Evolutionary conservation across 2,329 filamentous ascomycete genomes (phyloP).

Genomic region (Clonostachys sp.): DNA sequence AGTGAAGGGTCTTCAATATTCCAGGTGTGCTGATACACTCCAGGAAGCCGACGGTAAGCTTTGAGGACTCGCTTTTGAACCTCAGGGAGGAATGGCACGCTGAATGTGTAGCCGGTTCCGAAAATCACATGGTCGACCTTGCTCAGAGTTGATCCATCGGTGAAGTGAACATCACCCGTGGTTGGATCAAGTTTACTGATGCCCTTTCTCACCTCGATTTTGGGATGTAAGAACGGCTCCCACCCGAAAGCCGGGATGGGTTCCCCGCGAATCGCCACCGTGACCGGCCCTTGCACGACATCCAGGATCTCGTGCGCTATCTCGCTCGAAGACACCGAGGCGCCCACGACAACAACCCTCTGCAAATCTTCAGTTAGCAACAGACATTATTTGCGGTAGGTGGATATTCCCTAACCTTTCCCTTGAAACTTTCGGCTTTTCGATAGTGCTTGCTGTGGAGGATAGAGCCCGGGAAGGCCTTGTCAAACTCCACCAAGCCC

Average conservation of each 20-base stretch:
- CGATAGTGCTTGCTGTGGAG: slow-evolving; percentile 51
- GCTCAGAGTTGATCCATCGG: not conserved
- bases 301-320: slow-evolving; percentile 48
- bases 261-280: slow-evolving; percentile 41
- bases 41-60: not conserved
- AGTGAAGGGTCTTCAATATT: not conserved
- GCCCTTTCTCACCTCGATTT: not conserved
- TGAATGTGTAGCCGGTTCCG: slow-evolving; percentile 2
- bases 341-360: slow-evolving; percentile 58
- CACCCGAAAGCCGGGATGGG: slow-evolving; percentile 19
- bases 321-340: slow-evolving; percentile 60
- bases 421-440: slow-evolving; percentile 33
- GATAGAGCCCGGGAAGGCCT: slow-evolving; percentile 39
- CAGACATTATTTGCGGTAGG: not conserved
- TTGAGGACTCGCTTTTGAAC: not conserved
- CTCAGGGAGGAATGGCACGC: slow-evolving; percentile 1
- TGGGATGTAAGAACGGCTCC: not conserved
- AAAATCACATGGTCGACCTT: slow-evolving; percentile 3
- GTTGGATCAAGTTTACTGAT: not conserved
- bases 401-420: slow-evolving; percentile 28
- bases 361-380: slow-evolving; percentile 14
- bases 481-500: slow-evolving; percentile 42
- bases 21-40: not conserved
- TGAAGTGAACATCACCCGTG: slow-evolving; percentile 1
- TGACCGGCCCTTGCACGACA: slow-evolving; percentile 38